Percentiles rank a stretch among this genome's conserved stretches.
These are phyloP conservation scores for Corinectria fuckeliana DNA, from an alignment of 2,329 filamentous ascomycete species.

Conservation along the genomic window DNA sequence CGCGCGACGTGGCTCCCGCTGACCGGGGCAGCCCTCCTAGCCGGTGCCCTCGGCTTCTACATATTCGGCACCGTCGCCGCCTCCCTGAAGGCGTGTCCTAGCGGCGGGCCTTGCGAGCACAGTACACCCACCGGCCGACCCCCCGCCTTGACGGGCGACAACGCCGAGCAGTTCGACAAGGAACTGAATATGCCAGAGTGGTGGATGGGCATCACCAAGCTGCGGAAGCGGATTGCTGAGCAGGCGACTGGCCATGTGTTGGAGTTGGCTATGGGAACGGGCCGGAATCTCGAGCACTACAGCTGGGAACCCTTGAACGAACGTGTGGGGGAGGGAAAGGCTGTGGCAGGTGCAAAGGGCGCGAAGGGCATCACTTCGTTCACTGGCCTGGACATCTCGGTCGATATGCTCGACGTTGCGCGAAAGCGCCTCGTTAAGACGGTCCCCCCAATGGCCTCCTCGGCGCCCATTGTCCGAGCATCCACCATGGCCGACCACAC, in stretches of 20 bases:
- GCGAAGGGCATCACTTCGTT: constrained; percentile 56
- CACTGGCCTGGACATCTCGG: constrained; percentile 67
- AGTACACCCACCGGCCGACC: constrained; percentile 56
- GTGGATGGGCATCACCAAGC: constrained; percentile 60
- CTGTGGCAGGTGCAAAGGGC: constrained; percentile 13
- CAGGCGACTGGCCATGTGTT: constrained; percentile 63
- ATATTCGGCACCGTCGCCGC: constrained; percentile 49
- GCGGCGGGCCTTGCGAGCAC: constrained; percentile 42
- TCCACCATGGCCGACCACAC: constrained; percentile 44
- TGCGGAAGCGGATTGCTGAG: constrained; percentile 57
- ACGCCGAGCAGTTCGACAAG: constrained; percentile 63
- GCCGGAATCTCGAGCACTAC: constrained; percentile 66
- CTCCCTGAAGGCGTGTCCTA: constrained; percentile 39
- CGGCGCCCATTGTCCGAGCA: constrained; percentile 41
- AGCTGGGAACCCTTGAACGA: constrained; percentile 56
- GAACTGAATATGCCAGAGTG: constrained; percentile 64
- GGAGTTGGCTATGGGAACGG: constrained; percentile 68
- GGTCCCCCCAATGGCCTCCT: constrained; percentile 48
- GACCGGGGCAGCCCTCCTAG: constrained; percentile 54
- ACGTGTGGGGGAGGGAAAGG: constrained; percentile 24
- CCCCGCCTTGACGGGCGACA: constrained; percentile 51
- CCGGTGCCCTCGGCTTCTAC: constrained; percentile 56
- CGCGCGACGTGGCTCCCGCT: constrained; percentile 52
- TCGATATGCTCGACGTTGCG: constrained; percentile 65
- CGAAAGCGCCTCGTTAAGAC: constrained; percentile 56